phyloP scores from a whole-genome alignment of 768 basidiomycete species.

The Mycena pura region DNA sequence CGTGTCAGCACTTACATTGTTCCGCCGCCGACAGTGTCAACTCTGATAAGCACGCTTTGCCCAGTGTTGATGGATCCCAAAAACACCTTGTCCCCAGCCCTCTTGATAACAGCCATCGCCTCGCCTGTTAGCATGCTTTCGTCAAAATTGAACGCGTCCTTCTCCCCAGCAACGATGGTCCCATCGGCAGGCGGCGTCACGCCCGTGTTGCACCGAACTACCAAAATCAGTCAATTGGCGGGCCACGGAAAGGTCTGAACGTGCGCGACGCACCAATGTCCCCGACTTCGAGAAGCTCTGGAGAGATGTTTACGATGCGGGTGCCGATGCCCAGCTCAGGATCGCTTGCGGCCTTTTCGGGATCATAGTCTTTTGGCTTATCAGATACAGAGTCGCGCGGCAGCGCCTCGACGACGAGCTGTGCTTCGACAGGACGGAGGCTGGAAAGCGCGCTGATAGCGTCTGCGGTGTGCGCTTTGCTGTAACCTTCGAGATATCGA shows the following conservation, averaged over 20 bases:
- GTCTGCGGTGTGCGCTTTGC: slow-evolving; percentile 73
- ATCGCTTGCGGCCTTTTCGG: slow-evolving; percentile 44
- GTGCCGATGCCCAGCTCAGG: slow-evolving; percentile 23
- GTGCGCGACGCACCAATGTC: slow-evolving; percentile 60
- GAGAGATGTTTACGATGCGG: slow-evolving; percentile 51
- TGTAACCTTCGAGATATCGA: slow-evolving; percentile 68
- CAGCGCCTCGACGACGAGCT: slow-evolving; percentile 48
- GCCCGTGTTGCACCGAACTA: slow-evolving; percentile 70
- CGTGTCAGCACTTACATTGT: slow-evolving; percentile 63
- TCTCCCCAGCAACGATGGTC: slow-evolving; percentile 53
- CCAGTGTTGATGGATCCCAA: slow-evolving; percentile 81
- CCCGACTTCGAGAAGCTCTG: slow-evolving; percentile 77
- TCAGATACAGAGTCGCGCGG: slow-evolving; percentile 13
- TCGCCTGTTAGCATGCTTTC: slow-evolving; percentile 90
- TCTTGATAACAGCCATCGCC: slow-evolving; percentile 65
- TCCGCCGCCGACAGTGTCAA: slow-evolving; percentile 67
- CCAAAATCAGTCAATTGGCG: not conserved
- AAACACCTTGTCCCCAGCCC: slow-evolving; percentile 66
- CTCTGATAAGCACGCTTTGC: slow-evolving; percentile 61
- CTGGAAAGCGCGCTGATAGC: slow-evolving; percentile 73
- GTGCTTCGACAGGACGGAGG: slow-evolving; percentile 68
- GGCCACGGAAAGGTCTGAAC: not conserved
- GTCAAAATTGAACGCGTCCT: slow-evolving; percentile 59
- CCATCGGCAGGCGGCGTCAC: slow-evolving; percentile 82
- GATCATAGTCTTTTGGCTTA: slow-evolving; percentile 36